Evolutionary conservation across 176 grass and related monocot genomes (phyloP), one percentile per base, ranked within the genome.

Genomic region (Phoenix roebelenii): DNA sequence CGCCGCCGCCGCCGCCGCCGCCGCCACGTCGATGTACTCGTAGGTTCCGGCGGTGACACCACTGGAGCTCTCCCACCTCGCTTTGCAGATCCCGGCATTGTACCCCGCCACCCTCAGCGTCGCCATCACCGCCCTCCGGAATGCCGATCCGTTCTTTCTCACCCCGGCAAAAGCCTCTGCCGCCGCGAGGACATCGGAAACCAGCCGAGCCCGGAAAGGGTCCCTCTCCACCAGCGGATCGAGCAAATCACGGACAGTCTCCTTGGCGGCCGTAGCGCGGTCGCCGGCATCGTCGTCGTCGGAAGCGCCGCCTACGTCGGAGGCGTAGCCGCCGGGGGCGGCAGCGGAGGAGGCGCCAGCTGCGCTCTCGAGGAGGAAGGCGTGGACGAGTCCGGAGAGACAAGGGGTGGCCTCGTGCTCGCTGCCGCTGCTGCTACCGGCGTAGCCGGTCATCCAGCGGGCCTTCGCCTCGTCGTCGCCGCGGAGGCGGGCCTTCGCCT

Each of bases 1-100:
- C 2, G 10, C 9, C 35, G 9, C 14, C 25, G 9, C 49, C n/a
- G n/a, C n/a, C 2, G 17, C 22, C 63, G 22, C 17, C 39, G 15
- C 22, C 25, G 73, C 64, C 63, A 83, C 18, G 58, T 83, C 80
- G 63, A 83, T 69, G 58, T 73, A 83, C 64, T 83, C 80, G 58
- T 83, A 68, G 49, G 51, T 77, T 9, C 80, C 80, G n/a, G 64
- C 63, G 53, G 49, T 48, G 18, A 73, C 12, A 2, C 2, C 16
- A 3, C 15, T 4, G 5, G 63, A 29, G 25, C 66, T 73, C 52
- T 59, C 69, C 80, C 80, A 83, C 54, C 69, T 5, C 26, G 60
- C 57, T 58, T 83, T 83, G 74, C 80, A 83, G 32, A 77, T 61
- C 17, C 80, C 80, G 0, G 80, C 80, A 65, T 83, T 65, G 64